Conservation (phyloP, 1,284 basidiomycete species). For the Phellinidium pouzarii region DNA sequence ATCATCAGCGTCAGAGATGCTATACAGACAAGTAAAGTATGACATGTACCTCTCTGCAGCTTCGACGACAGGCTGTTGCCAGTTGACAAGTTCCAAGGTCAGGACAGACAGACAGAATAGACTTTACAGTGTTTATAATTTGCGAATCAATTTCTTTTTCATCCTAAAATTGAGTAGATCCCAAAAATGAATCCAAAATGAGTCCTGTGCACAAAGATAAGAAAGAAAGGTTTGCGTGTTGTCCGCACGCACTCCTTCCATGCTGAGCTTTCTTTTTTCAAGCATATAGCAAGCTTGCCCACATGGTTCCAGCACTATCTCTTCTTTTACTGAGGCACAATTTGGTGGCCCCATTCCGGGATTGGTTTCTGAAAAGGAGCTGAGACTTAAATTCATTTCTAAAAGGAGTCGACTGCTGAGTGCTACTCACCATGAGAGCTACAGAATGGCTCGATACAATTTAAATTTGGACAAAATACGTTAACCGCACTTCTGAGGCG, state of each 20-base stretch:
- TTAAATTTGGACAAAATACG: constrained; percentile 48
- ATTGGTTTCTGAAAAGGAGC: not conserved
- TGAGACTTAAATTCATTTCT: not conserved
- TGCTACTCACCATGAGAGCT: constrained; percentile 36
- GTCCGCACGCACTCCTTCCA: not conserved
- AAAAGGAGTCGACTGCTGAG: not conserved
- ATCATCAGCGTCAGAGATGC: not conserved
- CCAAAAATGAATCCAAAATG: too few relatives aligned
- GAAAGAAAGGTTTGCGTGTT: not conserved
- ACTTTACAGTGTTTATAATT: constrained; percentile 23
- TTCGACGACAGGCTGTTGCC: constrained; percentile 32
- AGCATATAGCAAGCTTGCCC: constrained; percentile 18
- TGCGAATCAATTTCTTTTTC: not conserved
- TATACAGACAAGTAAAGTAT: constrained; percentile 8
- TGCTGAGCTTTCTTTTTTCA: not conserved
- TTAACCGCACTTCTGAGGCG: constrained; percentile 32
- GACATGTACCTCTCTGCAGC: constrained; percentile 34
- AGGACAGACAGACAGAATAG: constrained; percentile 30
- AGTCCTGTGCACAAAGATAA: constrained; percentile 28
- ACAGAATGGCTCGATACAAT: constrained; percentile 47
- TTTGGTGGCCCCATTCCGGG: not conserved
- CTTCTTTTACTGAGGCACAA: not conserved
- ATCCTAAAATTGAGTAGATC: too few relatives aligned
- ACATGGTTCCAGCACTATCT: constrained; percentile 10
- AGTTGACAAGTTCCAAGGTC: constrained; percentile 32